These are phyloP conservation scores for Reticulascus tulasneorum DNA, from an alignment of 2,329 filamentous ascomycete genomes.

Conservation along the genomic window DNA sequence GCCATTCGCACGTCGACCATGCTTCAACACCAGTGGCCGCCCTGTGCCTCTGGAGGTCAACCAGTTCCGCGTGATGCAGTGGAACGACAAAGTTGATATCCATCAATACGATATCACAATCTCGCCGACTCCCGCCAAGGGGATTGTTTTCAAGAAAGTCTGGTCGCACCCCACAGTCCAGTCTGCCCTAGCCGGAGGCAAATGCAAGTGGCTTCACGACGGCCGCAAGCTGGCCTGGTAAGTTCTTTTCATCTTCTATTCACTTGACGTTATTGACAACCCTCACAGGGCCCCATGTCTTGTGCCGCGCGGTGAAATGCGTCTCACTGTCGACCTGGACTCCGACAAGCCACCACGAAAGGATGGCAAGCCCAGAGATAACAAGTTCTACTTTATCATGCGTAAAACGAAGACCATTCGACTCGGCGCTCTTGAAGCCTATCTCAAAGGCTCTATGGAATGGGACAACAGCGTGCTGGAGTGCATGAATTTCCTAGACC, in stretches of 20 bases:
- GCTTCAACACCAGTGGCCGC: constrained; percentile 56
- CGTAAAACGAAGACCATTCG: constrained; percentile 64
- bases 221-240: constrained; percentile 85
- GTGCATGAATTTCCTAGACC: constrained; percentile 86
- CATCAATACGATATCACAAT: constrained; percentile 81
- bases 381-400: constrained; percentile 59
- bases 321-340: constrained; percentile 69
- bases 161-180: constrained; percentile 67
- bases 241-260: constrained; percentile 18
- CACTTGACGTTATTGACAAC: constrained; percentile 9
- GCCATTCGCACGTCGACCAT: constrained; percentile 44
- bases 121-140: constrained; percentile 59
- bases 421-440: constrained; percentile 61
- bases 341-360: constrained; percentile 47
- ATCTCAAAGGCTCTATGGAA: constrained; percentile 55
- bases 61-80: constrained; percentile 63
- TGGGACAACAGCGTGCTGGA: constrained; percentile 70
- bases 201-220: constrained; percentile 67
- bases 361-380: constrained; percentile 26
- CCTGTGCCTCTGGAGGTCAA: constrained; percentile 61
- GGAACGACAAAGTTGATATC: constrained; percentile 56
- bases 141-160: constrained; percentile 67
- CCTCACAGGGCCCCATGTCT: constrained; percentile 30
- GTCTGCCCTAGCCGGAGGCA: constrained; percentile 43
- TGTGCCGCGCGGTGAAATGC: constrained; percentile 44